These are phyloP conservation scores for Rhizophlyctis rosea DNA, from an alignment of 192 early-diverging fungal species.

Conservation along the genomic window DNA sequence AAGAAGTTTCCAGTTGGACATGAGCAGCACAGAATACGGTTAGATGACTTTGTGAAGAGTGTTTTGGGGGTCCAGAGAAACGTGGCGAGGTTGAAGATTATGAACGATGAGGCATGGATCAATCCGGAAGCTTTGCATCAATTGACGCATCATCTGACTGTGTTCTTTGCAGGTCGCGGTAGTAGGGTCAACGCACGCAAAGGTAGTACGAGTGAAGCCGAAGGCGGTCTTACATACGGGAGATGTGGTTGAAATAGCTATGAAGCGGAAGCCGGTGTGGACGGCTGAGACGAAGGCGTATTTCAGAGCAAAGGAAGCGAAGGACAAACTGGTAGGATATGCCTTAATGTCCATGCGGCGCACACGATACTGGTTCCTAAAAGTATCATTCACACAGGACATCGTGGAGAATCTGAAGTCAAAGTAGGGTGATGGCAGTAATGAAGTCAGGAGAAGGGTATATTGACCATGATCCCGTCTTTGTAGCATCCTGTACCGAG, in stretches of 20 bases:
- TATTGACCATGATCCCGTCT: background rate
- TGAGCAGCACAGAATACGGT: slow-evolving; percentile 23
- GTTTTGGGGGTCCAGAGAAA: slow-evolving; percentile 18
- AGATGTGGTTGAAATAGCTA: slow-evolving; percentile 33
- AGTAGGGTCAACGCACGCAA: too few species aligned
- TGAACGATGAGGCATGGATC: slow-evolving; percentile 38
- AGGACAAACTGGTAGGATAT: too few species aligned
- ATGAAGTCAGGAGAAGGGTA: background rate
- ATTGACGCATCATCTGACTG: too few species aligned
- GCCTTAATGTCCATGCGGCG: too few species aligned
- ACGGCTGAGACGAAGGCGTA: too few species aligned
- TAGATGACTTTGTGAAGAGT: slow-evolving; percentile 32
- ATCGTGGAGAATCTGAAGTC: slow-evolving; percentile 3
- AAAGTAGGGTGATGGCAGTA: background rate
- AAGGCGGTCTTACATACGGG: slow-evolving; percentile 30
- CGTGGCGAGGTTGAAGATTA: slow-evolving; percentile 37
- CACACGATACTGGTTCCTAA: too few species aligned
- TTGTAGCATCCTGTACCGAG: slow-evolving; percentile 41
- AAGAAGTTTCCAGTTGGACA: slow-evolving; percentile 16
- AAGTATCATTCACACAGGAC: slow-evolving; percentile 1
- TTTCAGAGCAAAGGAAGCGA: too few species aligned
- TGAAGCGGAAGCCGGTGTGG: too few species aligned
- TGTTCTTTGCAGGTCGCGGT: too few species aligned
- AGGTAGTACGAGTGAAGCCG: too few species aligned
- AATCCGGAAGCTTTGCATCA: background rate